Base-by-base conservation (phyloP, 495 filamentous ascomycete genomes). In the Baudoinia panamericana region DNA sequence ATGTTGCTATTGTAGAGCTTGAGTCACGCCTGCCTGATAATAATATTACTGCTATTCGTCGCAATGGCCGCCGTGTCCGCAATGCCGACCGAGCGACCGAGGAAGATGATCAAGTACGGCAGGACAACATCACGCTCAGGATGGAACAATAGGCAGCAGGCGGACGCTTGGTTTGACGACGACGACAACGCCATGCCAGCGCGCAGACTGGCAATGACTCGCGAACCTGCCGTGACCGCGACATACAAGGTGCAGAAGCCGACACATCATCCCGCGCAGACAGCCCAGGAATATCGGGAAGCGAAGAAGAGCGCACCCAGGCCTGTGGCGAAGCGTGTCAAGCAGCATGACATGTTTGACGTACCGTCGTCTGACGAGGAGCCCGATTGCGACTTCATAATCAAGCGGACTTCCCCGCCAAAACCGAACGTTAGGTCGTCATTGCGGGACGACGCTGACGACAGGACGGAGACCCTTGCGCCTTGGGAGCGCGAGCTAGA, bases 301-400 rank as follows among this genome's bases (percentile, higher is more conserved):
- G 23, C 22, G 24, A 39, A 39, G 36, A 39, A 39, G 36, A 11
- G 8, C 4, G 16, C 25, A 18, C 34, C 30, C 5, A 43, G 43
- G 37, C n/a, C 19, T 7, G 19, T 24, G 13, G 42, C 13, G 21
- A n/a, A 25, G 21, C 36, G 25, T 9, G 1, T 21, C 7, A 50
- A 27, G 19, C 16, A 15, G 9, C 31, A 24, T 8, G 48, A 52
- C 29, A 6, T 43, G 1, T 59, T 62, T 28, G 56, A 59, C 32
- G 45, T 59, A 9, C 54, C 58, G 15, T 53, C 48, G 1, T 58
- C 58, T 1, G 51, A 48, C 8, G 54, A 61, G 6, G 56, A 58
- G 21, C 31, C 21, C 4, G 17, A 34, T 2, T 30, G n/a, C 13
- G 6, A 26, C 7, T 16, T 36, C 23, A n/a, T 32, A 19, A 7